Conservation (phyloP, 257 asterid genomes). For the Nicotiana sylvestris region DNA sequence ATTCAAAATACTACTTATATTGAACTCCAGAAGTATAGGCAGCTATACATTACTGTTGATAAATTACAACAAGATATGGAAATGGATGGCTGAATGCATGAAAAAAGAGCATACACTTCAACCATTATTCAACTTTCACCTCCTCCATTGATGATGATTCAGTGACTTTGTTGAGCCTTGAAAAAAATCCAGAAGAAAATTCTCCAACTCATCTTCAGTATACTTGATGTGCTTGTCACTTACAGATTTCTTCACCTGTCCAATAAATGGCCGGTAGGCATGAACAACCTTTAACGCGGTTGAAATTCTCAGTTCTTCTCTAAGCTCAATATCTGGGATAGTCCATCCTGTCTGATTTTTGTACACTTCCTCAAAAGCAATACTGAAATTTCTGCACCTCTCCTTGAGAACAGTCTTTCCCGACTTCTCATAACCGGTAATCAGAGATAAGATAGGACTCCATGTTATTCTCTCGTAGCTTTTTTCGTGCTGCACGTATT, state of each 20-base stretch:
- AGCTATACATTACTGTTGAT: background rate
- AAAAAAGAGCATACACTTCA: background rate
- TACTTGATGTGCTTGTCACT: slow-evolving; percentile 64
- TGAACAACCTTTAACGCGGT: slow-evolving; percentile 37
- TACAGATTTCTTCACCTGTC: slow-evolving; percentile 21
- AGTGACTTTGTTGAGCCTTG: slow-evolving; percentile 46
- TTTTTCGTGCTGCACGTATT: slow-evolving; percentile 46
- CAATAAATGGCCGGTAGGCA: slow-evolving; percentile 46
- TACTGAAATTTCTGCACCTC: slow-evolving; percentile 38
- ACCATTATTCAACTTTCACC: slow-evolving; percentile 21
- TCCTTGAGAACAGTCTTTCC: slow-evolving; percentile 56
- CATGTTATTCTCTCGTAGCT: slow-evolving; percentile 50
- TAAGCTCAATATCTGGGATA: slow-evolving; percentile 52
- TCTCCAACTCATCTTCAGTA: slow-evolving; percentile 51
- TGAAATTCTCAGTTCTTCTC: slow-evolving; percentile 46
- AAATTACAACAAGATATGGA: background rate
- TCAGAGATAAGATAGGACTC: slow-evolving; percentile 32
- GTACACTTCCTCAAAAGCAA: slow-evolving; percentile 58
- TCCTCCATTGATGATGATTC: slow-evolving; percentile 33
- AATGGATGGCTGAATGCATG: background rate
- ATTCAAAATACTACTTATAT: too few relatives aligned
- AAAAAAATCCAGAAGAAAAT: slow-evolving; percentile 52
- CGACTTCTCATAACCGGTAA: slow-evolving; percentile 37
- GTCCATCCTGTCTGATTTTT: slow-evolving; percentile 66
- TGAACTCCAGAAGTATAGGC: too few relatives aligned